Conservation (phyloP, 2,329 filamentous ascomycete species). For the Cladosporium phlei region DNA sequence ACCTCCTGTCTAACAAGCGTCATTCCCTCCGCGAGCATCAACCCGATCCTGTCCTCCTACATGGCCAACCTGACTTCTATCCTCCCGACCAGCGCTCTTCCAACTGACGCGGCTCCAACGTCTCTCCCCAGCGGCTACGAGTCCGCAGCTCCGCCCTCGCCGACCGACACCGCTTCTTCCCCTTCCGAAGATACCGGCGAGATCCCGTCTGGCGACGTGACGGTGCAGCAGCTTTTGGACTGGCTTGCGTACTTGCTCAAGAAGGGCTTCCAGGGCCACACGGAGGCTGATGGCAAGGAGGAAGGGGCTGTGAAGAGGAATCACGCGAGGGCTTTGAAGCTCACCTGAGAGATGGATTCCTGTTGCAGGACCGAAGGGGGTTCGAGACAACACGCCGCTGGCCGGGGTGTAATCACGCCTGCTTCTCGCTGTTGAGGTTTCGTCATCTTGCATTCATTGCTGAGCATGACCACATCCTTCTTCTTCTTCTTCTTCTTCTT, state of each 20-base stretch:
- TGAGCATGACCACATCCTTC: too few relatives aligned
- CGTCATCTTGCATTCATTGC: too few relatives aligned
- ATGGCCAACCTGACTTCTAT: slow-evolving; percentile 20
- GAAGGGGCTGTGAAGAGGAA: slow-evolving; percentile 3
- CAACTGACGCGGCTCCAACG: slow-evolving; percentile 17
- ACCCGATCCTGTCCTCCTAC: slow-evolving; percentile 17
- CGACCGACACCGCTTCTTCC: slow-evolving; percentile 14
- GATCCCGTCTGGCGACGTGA: slow-evolving; percentile 16
- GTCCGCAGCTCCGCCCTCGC: slow-evolving; percentile 7
- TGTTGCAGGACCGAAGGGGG: too few relatives aligned
- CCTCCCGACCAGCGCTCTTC: slow-evolving; percentile 17
- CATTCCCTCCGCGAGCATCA: slow-evolving; percentile 19
- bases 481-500: too few relatives aligned
- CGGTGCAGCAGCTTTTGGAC: slow-evolving; percentile 19
- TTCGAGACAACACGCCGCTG: too few relatives aligned
- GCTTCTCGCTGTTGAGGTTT: too few relatives aligned
- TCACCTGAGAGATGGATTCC: background rate
- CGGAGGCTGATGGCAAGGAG: background rate
- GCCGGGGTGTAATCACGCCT: too few relatives aligned
- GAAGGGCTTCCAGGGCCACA: slow-evolving; percentile 9
- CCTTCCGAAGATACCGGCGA: background rate
- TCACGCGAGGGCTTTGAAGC: slow-evolving; percentile 7
- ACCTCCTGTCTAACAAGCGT: slow-evolving; percentile 15
- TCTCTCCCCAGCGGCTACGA: slow-evolving; percentile 17
- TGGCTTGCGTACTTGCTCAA: slow-evolving; percentile 21